Evolutionary conservation across 108 stramenopile species (phyloP), one percentile per base, ranked within the genome.

Genomic region (Cylindrotheca fusiformis): DNA sequence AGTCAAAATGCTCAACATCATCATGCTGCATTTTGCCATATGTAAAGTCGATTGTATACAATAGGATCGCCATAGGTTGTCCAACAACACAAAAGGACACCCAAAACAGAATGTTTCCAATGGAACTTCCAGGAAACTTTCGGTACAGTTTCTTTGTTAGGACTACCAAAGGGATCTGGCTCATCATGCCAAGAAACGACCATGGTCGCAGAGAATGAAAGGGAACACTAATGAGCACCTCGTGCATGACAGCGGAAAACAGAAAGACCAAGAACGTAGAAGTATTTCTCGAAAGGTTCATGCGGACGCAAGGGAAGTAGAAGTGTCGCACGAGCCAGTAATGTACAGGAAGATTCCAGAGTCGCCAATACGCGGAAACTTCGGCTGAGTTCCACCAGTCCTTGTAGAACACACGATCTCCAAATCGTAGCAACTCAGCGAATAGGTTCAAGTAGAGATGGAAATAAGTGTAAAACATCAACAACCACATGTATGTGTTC

Each of bases 331-430:
- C 83, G 32, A 90, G 73, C 96, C 96, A 97, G 55, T 92, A 90
- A 63, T 97, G 96, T 0, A 97, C 96, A 5, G 96, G 96, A 62
- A 95, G 79, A 66, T 97, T 97, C 96, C 94, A 96, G 8, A 93
- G 61, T 22, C 95, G 61, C 96, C 96, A 97, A 67, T 96, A 97
- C 4, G 84, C 76, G 29, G 78, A 83, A 12, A 93, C 83, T 25
- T 93, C 88, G 5, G 82, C 77, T 32, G 93, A 86, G 65, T 97
- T 97, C 94, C 94, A 95, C 89, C 89, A 91, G 69, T 91, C 89
- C 64, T 75, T 78, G 68, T 91, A 91, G 49, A 91, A 95, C 1
- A 81, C 79, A 0, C 96, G 84, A 68, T 98, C 97, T 0, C 93
- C 97, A 76, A 97, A 98, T 48, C 92, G 74, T 12, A 87, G 78